Evolutionary conservation across 768 basidiomycete species (phyloP).

Genomic region (Trametes cinnabarina): DNA sequence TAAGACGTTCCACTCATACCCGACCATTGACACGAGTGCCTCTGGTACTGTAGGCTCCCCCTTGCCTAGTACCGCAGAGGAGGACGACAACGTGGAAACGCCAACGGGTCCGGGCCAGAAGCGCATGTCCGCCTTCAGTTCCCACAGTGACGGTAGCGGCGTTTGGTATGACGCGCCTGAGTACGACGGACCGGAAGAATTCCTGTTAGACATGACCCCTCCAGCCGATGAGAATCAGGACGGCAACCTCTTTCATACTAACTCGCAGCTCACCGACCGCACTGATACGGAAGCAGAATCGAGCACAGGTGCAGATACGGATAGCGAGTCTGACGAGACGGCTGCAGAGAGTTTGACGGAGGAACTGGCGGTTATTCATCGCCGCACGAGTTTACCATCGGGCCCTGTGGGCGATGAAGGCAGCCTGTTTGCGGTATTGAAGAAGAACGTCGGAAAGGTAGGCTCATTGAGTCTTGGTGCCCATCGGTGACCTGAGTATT

Average conservation of each 20-base stretch:
- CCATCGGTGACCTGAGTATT: slow-evolving; percentile 2
- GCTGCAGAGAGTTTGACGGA: slow-evolving; percentile 7
- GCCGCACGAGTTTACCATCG: slow-evolving; percentile 60
- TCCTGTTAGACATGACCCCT: slow-evolving; percentile 43
- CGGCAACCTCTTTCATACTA: slow-evolving; percentile 27
- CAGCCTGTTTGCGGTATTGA: slow-evolving; percentile 76
- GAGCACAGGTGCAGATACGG: slow-evolving; percentile 51
- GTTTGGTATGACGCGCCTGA: slow-evolving; percentile 82
- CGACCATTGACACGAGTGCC: slow-evolving; percentile 25
- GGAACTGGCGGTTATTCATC: slow-evolving; percentile 34
- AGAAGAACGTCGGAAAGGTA: slow-evolving; percentile 89
- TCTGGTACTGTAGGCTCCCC: slow-evolving; percentile 30
- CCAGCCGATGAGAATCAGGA: slow-evolving; percentile 30
- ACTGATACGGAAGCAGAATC: slow-evolving; percentile 37
- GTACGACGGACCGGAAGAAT: slow-evolving; percentile 67
- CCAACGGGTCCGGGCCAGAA: slow-evolving; percentile 16
- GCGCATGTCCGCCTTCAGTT: slow-evolving; percentile 27
- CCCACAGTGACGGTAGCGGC: slow-evolving; percentile 30
- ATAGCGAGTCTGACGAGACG: slow-evolving; percentile 31
- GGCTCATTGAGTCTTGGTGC: slow-evolving; percentile 16
- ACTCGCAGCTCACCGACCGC: slow-evolving; percentile 12
- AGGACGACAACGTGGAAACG: slow-evolving; percentile 35
- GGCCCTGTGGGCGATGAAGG: slow-evolving; percentile 70
- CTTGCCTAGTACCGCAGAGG: slow-evolving; percentile 48
- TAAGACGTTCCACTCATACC: slow-evolving; percentile 29